Evolutionary conservation across 208 protist species (phyloP).

Genomic region (Trypanosoma congolense): DNA sequence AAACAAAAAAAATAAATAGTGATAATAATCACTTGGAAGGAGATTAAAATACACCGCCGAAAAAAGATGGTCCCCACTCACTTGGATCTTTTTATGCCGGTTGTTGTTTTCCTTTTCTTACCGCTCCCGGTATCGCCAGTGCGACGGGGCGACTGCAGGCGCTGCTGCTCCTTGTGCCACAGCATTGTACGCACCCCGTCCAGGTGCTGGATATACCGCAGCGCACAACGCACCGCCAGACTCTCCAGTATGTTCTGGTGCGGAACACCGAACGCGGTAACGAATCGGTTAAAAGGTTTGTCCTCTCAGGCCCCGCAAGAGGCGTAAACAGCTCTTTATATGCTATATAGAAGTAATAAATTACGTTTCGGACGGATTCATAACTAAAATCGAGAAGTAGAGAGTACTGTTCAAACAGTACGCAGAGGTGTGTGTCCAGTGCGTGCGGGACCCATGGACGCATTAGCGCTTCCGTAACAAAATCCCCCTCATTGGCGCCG

Average conservation of each 20-base stretch:
- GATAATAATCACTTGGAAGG: too few species aligned
- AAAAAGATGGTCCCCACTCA: too few species aligned
- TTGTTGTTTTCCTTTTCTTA: too few species aligned
- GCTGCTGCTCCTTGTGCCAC: conserved; percentile 37
- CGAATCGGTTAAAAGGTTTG: conserved; percentile 71
- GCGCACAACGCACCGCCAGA: conserved; percentile 70
- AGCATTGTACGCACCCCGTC: conserved; percentile 46
- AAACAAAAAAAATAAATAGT: too few species aligned
- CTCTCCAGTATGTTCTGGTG: conserved; percentile 57
- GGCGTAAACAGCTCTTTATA: conserved; percentile 70
- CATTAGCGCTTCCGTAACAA: conserved; percentile 38
- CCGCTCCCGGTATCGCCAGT: too few species aligned
- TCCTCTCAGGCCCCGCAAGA: conserved; percentile 54
- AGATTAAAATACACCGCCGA: too few species aligned
- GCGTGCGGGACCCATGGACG: conserved; percentile 39
- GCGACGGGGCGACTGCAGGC: neutral
- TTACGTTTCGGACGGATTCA: conserved; percentile 60
- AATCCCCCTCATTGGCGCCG: conserved; percentile 19
- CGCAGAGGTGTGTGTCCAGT: conserved; percentile 43
- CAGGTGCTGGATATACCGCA: conserved; percentile 59
- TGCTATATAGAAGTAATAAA: conserved; percentile 77
- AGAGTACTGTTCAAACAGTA: conserved; percentile 59
- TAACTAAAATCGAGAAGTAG: conserved; percentile 63
- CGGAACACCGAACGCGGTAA: conserved; percentile 61
- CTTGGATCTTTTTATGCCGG: too few species aligned